phyloP scores from a whole-genome alignment of 1,284 basidiomycete genomes.

The Ceratobasidium sp. region DNA sequence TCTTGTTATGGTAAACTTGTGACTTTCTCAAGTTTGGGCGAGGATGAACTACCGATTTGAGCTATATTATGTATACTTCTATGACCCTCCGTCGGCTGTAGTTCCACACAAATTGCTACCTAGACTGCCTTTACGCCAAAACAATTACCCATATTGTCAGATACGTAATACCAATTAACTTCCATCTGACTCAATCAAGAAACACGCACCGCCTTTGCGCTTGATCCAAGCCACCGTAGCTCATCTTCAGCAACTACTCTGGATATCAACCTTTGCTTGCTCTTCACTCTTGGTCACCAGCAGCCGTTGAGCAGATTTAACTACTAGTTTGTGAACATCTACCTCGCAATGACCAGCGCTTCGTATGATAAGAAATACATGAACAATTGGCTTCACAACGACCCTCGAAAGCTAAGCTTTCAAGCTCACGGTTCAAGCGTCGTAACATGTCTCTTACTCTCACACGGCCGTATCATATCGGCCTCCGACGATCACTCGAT shows the following conservation, averaged over 20 bases:
- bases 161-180: too few relatives aligned
- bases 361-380: neutral
- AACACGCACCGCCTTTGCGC: neutral
- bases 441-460: constrained; percentile 94
- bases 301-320: neutral
- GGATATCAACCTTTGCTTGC: neutral
- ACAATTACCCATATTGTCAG: too few relatives aligned
- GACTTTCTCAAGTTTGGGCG: too few relatives aligned
- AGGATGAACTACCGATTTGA: too few relatives aligned
- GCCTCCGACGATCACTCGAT: constrained; percentile 95
- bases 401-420: constrained; percentile 76
- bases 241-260: neutral
- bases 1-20: too few relatives aligned
- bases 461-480: constrained; percentile 91
- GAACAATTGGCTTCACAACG: constrained; percentile 56
- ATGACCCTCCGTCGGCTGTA: too few relatives aligned
- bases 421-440: constrained; percentile 89
- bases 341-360: neutral
- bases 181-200: too few relatives aligned
- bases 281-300: neutral
- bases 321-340: neutral
- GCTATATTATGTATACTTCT: too few relatives aligned
- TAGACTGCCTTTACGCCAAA: too few relatives aligned
- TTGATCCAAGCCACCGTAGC: constrained; percentile 4
- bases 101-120: too few relatives aligned